Conservation (phyloP, 805 yeast species). For the Pichia heedii region DNA sequence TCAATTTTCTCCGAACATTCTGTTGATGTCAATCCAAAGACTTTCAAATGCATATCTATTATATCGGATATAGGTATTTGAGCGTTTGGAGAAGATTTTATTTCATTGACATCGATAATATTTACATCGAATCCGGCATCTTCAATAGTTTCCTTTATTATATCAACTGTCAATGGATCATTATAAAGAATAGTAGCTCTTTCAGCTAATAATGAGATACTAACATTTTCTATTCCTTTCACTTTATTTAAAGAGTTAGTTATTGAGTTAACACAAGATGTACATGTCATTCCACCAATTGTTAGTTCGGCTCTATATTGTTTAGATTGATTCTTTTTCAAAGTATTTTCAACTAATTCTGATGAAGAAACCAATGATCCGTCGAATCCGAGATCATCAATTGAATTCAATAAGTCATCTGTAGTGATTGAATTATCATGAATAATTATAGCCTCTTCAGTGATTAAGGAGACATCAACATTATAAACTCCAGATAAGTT, state of each 20-base stretch:
- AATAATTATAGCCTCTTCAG: constrained; percentile 58
- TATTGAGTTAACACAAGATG: constrained; percentile 55
- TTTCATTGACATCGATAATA: constrained; percentile 31
- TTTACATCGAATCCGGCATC: constrained; percentile 40
- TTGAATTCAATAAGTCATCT: constrained; percentile 35
- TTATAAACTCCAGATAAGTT: constrained; percentile 18
- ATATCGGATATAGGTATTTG: constrained; percentile 2
- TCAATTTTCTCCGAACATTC: constrained; percentile 45
- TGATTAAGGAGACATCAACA: constrained; percentile 62
- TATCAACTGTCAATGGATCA: constrained; percentile 20
- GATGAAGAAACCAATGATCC: constrained; percentile 17
- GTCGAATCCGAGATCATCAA: constrained; percentile 71
- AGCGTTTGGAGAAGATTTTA: not conserved
- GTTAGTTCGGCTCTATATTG: constrained; percentile 19
- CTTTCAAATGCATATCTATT: constrained; percentile 24
- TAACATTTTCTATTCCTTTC: constrained; percentile 25
- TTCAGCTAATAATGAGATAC: constrained; percentile 66
- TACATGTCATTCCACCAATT: constrained; percentile 69
- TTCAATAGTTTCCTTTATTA: constrained; percentile 35
- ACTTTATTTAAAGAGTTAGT: constrained; percentile 36
- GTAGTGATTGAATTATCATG: constrained; percentile 32
- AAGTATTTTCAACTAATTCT: not conserved
- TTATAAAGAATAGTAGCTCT: constrained; percentile 51
- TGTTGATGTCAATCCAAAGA: constrained; percentile 57
- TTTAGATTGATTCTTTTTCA: not conserved